Evolutionary conservation across 768 basidiomycete genomes (phyloP).

Genomic region (Termitomyces sp.): DNA sequence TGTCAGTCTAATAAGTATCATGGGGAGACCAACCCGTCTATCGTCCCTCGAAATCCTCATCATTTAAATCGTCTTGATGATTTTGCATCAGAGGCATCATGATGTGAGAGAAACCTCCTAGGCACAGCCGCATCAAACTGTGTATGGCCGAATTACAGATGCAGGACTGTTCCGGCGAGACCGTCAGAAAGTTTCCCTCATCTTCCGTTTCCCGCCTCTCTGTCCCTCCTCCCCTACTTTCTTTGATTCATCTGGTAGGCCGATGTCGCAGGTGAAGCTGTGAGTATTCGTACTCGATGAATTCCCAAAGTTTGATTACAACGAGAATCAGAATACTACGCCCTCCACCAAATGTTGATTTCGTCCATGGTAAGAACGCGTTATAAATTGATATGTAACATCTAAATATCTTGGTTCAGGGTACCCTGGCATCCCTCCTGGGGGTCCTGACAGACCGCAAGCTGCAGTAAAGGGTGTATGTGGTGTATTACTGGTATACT

Average conservation of each 20-base stretch:
- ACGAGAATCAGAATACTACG: slow-evolving; percentile 57
- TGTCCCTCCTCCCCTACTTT: background rate
- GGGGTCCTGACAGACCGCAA: slow-evolving; percentile 67
- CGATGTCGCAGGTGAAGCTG: slow-evolving; percentile 43
- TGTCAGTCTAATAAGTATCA: background rate
- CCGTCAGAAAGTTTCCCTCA: background rate
- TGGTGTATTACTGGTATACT: slow-evolving; percentile 14
- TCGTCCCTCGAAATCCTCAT: too few species aligned
- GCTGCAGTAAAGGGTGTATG: slow-evolving; percentile 84
- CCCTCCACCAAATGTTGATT: slow-evolving; percentile 86
- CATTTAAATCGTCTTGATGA: background rate
- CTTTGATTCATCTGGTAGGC: background rate
- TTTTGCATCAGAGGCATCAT: background rate
- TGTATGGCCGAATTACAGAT: background rate
- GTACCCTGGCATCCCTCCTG: slow-evolving; percentile 86
- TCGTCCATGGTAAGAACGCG: slow-evolving; percentile 61
- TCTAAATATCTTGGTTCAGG: slow-evolving; percentile 31
- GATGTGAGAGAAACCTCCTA: background rate
- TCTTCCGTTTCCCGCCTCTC: background rate
- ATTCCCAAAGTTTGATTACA: background rate
- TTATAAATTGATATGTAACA: background rate
- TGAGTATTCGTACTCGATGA: slow-evolving; percentile 27
- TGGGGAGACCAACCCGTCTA: too few species aligned
- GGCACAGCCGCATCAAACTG: slow-evolving; percentile 8
- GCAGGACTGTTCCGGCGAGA: slow-evolving; percentile 4